Percentiles rank a stretch among this genome's conserved stretches.
These are phyloP conservation scores for Ceratobasidium sp. DNA, from an alignment of 1,284 basidiomycete genomes.

Conservation along the genomic window DNA sequence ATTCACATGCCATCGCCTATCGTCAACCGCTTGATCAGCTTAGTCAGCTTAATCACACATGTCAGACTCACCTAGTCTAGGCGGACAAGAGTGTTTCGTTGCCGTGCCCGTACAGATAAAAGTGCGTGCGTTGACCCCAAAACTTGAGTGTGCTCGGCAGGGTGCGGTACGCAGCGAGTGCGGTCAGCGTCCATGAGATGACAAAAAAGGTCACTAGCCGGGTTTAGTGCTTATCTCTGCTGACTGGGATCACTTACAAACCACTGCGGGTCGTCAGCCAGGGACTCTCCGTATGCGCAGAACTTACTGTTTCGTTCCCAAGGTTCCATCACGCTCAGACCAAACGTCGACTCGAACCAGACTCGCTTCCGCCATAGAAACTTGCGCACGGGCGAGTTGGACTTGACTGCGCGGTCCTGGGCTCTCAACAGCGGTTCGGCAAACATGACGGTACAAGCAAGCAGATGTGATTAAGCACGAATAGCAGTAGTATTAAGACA, in stretches of 20 bases:
- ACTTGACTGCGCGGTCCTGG: conserved; percentile 45
- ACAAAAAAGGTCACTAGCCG: conserved; percentile 17
- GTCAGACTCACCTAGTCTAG: too few relatives aligned
- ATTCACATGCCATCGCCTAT: too few relatives aligned
- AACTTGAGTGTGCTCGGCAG: conserved; percentile 19
- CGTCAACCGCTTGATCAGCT: too few relatives aligned
- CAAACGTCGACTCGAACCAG: conserved; percentile 66
- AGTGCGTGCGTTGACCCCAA: conserved; percentile 5
- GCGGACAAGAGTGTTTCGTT: too few relatives aligned
- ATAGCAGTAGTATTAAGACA: neutral
- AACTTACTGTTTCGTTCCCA: conserved; percentile 57
- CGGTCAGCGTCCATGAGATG: conserved; percentile 22
- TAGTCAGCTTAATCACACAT: too few relatives aligned
- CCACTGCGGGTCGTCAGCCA: conserved; percentile 18
- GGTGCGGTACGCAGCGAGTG: conserved; percentile 19
- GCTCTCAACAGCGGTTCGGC: conserved; percentile 23
- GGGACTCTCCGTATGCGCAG: neutral
- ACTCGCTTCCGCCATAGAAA: conserved; percentile 58
- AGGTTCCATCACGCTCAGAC: conserved; percentile 68
- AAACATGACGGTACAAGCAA: neutral
- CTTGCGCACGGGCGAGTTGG: conserved; percentile 30
- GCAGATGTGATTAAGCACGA: neutral
- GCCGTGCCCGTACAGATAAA: conserved; percentile 2
- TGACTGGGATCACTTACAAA: conserved; percentile 8
- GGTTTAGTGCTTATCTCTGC: neutral